Evolutionary conservation across 2,329 filamentous ascomycete genomes (phyloP).

Genomic region (Calonectria leucothoes): DNA sequence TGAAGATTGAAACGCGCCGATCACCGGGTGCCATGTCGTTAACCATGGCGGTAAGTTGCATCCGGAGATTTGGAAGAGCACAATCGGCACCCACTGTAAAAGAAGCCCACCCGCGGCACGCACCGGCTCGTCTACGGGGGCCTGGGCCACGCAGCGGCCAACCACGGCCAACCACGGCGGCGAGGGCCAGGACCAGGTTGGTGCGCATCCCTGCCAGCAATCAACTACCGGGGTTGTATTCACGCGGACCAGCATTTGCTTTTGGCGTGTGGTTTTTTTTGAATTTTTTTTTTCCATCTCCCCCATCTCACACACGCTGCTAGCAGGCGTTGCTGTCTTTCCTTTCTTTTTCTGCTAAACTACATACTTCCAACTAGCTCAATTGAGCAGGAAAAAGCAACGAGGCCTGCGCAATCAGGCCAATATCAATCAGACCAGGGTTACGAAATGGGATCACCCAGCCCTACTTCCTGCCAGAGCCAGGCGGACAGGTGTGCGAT

Average conservation of each 20-base stretch:
- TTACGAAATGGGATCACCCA: constrained; percentile 18
- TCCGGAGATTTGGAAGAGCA: constrained; percentile 7
- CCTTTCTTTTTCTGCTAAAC: constrained; percentile 20
- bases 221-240: constrained; percentile 14
- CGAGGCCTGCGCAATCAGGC: constrained; percentile 1
- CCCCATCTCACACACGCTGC: neutral
- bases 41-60: neutral
- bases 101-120: constrained; percentile 5
- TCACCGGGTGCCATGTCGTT: constrained; percentile 5
- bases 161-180: constrained; percentile 10
- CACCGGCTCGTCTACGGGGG: constrained; percentile 7
- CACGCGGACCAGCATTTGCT: constrained; percentile 16
- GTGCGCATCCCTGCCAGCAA: constrained; percentile 20
- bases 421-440: neutral
- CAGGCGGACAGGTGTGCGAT: neutral
- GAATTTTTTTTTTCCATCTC: neutral
- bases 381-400: constrained; percentile 16
- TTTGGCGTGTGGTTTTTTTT: constrained; percentile 14
- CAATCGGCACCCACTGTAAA: constrained; percentile 1
- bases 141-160: neutral
- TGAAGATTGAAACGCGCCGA: constrained; percentile 18
- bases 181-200: neutral
- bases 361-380: constrained; percentile 3
- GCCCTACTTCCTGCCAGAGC: neutral
- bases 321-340: neutral